Evolutionary conservation across 805 yeast species (phyloP), one percentile per base, ranked within the genome.

Genomic region (Kazachstania africana): DNA sequence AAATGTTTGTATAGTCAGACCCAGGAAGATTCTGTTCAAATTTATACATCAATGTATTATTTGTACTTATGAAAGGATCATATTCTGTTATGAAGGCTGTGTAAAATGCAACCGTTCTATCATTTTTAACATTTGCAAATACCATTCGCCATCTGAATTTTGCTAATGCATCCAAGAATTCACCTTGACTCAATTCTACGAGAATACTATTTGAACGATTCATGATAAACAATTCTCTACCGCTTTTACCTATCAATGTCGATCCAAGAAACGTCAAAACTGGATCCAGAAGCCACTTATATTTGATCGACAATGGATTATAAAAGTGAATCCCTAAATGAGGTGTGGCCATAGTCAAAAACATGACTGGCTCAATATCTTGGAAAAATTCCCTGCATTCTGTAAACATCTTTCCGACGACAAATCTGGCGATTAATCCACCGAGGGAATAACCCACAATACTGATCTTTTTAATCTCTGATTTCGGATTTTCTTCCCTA

Each of bases 381-480:
- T 68, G 43, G 75, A 82, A 48, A 66, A 70, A 1, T 64, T 62
- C 37, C 59, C 64, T 43, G 60, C 68, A 38, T 63, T 76, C 54
- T 52, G 68, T 40, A 75, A 60, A 46, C 45, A 53, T 42, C 28
- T 78, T 63, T 2, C 96, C 96, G 28, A 85, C 65, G 16, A 84
- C 76, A 51, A 82, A 85, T 31, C 96, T 62, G 0, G 85, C 65
- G 20, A 88, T 72, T 22, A 87, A 57, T 0, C 97, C 97, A 15
- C 97, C 96, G 36, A 88, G 59, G 0, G 95, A 82, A 53, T 87
- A 88, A 0, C 97, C 95, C 3, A 82, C 66, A 26, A 88, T 62
- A 38, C 93, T 80, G 30, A 88, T 68, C 42, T 74, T 47, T 34
- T 30, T 55, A 42, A 34, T 45, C 45, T 28, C 55, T 34, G 21